phyloP scores from a whole-genome alignment of 345 rosid genomes.

The Euphorbia tirucalli region DNA sequence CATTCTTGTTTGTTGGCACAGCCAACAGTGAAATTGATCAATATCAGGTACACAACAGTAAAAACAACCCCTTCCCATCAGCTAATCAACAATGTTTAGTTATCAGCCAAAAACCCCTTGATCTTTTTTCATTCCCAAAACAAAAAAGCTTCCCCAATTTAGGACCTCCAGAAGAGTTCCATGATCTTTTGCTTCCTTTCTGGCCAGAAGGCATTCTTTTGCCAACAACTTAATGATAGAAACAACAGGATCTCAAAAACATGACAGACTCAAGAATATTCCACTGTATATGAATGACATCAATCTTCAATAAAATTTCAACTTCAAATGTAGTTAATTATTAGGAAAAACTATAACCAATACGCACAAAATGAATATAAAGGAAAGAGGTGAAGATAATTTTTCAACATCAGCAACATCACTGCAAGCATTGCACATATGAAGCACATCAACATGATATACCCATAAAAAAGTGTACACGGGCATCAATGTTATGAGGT shows the following conservation, averaged over 20 bases:
- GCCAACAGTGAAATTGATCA: not conserved
- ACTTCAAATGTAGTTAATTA: not conserved
- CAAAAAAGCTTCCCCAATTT: not conserved
- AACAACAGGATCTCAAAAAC: not conserved
- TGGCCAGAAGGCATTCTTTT: not conserved
- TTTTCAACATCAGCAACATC: not conserved
- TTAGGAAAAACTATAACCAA: not conserved
- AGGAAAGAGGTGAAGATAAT: not conserved
- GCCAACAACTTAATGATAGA: not conserved
- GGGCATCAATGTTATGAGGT: not conserved
- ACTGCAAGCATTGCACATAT: not conserved
- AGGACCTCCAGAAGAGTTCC: not conserved
- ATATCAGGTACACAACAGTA: not conserved
- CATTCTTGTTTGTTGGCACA: not conserved
- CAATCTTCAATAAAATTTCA: not conserved
- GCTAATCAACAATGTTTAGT: not conserved
- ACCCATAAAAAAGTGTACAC: not conserved
- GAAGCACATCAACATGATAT: constrained; percentile 2
- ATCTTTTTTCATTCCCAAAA: not conserved
- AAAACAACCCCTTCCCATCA: not conserved
- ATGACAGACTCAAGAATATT: not conserved
- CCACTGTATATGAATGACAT: not conserved
- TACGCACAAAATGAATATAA: not conserved
- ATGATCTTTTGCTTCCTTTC: not conserved
- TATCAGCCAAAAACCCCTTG: not conserved